Conservation (phyloP, 345 rosid species). For the Gynandropsis gynandra region DNA sequence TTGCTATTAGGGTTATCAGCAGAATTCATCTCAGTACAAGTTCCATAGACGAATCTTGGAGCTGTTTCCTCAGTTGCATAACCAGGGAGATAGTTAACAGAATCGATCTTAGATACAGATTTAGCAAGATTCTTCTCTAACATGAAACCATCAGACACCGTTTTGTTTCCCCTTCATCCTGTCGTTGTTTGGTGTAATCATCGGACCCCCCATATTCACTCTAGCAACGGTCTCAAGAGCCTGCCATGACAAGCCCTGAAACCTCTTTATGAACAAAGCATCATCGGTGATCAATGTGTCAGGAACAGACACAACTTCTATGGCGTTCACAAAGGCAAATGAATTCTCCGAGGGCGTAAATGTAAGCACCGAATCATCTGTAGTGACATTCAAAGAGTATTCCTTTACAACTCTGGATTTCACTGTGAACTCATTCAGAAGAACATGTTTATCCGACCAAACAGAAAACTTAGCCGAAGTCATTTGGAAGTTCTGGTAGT, state of each 20-base stretch:
- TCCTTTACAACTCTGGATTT: conserved; percentile 44
- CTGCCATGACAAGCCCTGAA: conserved; percentile 40
- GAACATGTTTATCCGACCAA: conserved; percentile 42
- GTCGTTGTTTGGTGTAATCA: conserved; percentile 50
- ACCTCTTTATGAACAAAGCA: conserved; percentile 23
- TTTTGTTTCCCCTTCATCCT: too few species aligned
- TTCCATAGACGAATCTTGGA: conserved; percentile 23
- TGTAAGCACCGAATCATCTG: conserved; percentile 43
- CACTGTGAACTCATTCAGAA: conserved; percentile 44
- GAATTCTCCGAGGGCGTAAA: conserved; percentile 54
- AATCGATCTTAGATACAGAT: conserved; percentile 30
- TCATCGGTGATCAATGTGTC: conserved; percentile 43
- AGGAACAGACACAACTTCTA: conserved; percentile 79
- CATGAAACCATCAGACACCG: conserved; percentile 51
- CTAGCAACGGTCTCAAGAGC: conserved; percentile 63
- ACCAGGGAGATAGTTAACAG: conserved; percentile 45
- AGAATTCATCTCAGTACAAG: conserved; percentile 31
- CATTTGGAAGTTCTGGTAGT: conserved; percentile 44
- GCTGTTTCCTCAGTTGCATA: conserved; percentile 45
- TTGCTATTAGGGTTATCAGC: not conserved
- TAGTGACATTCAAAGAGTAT: conserved; percentile 55
- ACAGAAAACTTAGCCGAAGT: conserved; percentile 51
- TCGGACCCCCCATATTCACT: conserved; percentile 88
- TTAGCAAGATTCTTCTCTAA: conserved; percentile 33
- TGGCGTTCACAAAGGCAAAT: conserved; percentile 67